Evolutionary conservation across 768 basidiomycete species (phyloP).

Genomic region (Cystobasidium ongulense): DNA sequence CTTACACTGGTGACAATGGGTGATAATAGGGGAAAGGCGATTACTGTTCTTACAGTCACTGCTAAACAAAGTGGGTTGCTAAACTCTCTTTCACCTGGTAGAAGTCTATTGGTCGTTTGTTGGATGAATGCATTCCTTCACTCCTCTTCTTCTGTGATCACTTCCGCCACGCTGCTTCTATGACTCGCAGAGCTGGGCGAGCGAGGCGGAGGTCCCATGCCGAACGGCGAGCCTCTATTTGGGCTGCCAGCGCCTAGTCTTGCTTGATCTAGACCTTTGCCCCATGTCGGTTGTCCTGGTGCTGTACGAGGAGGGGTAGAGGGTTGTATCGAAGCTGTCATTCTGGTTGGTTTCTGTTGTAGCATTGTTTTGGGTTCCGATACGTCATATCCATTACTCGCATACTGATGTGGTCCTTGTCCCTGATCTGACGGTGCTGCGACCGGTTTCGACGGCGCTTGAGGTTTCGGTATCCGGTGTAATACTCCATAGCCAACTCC

Average conservation of each 20-base stretch:
- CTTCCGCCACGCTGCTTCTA: constrained; percentile 9
- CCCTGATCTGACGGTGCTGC: not conserved
- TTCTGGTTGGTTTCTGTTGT: not conserved
- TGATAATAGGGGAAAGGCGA: no score
- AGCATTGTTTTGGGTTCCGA: not conserved
- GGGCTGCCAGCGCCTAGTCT: constrained; percentile 9
- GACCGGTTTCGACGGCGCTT: constrained; percentile 47
- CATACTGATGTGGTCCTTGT: not conserved
- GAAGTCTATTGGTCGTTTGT: no score
- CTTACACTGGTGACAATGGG: no score
- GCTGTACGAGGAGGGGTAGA: constrained; percentile 1
- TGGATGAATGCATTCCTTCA: no score
- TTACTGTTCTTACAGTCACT: no score
- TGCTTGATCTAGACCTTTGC: not conserved
- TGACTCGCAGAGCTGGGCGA: not conserved
- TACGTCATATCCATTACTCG: not conserved
- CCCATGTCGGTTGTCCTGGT: not conserved
- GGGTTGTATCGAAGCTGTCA: constrained; percentile 12
- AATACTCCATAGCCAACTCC: constrained; percentile 83
- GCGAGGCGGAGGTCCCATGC: constrained; percentile 5
- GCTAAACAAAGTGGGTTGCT: no score
- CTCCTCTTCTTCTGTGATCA: constrained; percentile 30
- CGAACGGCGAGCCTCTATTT: not conserved
- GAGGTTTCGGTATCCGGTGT: constrained; percentile 80
- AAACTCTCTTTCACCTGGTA: no score